These are phyloP conservation scores for Solanum chiquidenum DNA, from an alignment of 257 asterid genomes.

Conservation along the genomic window DNA sequence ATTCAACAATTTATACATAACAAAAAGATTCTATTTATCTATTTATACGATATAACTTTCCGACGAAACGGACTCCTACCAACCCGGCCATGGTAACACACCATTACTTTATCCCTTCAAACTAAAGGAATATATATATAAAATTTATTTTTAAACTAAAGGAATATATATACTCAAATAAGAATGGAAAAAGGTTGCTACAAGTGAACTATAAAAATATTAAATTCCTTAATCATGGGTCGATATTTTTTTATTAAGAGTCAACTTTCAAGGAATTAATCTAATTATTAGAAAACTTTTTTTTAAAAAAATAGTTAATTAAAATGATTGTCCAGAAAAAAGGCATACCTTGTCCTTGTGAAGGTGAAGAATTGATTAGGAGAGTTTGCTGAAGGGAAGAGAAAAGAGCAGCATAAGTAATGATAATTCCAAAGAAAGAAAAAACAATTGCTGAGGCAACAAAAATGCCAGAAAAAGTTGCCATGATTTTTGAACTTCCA, in stretches of 20 bases:
- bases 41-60: not conserved
- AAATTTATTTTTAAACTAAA: too few species aligned
- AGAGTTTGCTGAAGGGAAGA: constrained; percentile 27
- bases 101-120: not conserved
- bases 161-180: not conserved
- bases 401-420: constrained; percentile 12
- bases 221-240: not conserved
- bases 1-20: not conserved
- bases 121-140: not conserved
- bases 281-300: not conserved
- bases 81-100: not conserved
- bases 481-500: not conserved
- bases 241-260: not conserved
- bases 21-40: not conserved
- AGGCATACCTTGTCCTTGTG: constrained; percentile 20
- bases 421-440: constrained; percentile 7
- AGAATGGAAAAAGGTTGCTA: not conserved
- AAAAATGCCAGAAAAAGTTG: not conserved
- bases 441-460: constrained; percentile 6
- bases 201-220: not conserved
- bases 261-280: not conserved
- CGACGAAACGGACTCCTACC: not conserved
- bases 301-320: too few species aligned
- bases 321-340: not conserved
- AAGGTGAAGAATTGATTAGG: constrained; percentile 14